Evolutionary conservation across 345 rosid genomes (phyloP), one percentile per base, ranked within the genome.

Genomic region (Sapria himalayana): DNA sequence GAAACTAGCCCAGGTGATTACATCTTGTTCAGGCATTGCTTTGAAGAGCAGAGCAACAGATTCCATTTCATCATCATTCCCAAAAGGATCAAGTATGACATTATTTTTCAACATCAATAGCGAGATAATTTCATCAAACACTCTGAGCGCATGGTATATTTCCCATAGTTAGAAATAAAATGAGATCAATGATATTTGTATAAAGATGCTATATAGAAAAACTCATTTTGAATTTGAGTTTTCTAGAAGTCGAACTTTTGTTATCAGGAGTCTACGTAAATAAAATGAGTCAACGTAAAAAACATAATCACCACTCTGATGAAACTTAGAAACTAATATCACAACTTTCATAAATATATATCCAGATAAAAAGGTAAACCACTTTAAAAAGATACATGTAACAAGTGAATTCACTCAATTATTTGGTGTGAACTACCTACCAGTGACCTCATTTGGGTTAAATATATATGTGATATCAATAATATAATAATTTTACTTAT

Each of bases 1-100:
- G 51, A 76, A 60, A 42, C 48, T 73, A 9, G 89, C 74, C 93
- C 89, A 81, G 15, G 89, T 69, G 19, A 81, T 62, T 19, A 76
- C 84, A 52, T 77, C 84, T 15, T 46, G 60, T 24, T 49, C 41
- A 29, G 25, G 29, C 89, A 81, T 77, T 22, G 54, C 43, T 32
- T 54, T 27, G 54, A 81, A 67, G n/a, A 66, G 25, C 33, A 35
- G 45, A 29, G 59, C 41, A 51, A 78, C 84, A 51, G 57, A 69
- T 45, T 14, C 67, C 68, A 69, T 55, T 37, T 53, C 78, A 19
- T 71, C 72, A 23, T 72, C 69, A 40, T 64, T 69, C 24, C 64
- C 69, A 50, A 36, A 72, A 53, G 84, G 78, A 50, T 76, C 80
- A 33, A 81, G 52, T 66, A 73, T 55, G 0, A 67, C 70, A 49